phyloP scores from a whole-genome alignment of 805 yeast species.

The Kodamaea sagamina region DNA sequence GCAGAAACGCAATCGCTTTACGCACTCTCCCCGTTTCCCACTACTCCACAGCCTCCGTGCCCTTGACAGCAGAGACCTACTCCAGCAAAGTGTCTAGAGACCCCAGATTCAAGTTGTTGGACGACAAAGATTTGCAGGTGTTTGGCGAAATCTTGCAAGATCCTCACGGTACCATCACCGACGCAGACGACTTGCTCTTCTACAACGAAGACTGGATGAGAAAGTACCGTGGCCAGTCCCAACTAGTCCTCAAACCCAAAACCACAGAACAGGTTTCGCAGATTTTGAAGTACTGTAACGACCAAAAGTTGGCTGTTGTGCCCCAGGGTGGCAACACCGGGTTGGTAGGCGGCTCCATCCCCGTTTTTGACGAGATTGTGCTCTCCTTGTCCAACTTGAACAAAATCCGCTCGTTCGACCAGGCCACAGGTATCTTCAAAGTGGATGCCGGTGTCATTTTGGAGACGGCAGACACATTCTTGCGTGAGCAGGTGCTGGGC shows the following conservation, averaged over 20 bases:
- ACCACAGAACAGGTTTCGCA: slow-evolving; percentile 73
- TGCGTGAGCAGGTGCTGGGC: slow-evolving; percentile 54
- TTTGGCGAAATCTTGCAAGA: slow-evolving; percentile 62
- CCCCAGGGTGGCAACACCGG: slow-evolving; percentile 99
- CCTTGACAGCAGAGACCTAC: slow-evolving; percentile 72
- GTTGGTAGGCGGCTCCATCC: slow-evolving; percentile 90
- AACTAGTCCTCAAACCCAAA: slow-evolving; percentile 79
- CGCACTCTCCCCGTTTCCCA: neutral
- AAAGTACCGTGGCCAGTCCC: slow-evolving; percentile 86
- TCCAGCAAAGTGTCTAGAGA: slow-evolving; percentile 55
- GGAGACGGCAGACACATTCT: slow-evolving; percentile 77
- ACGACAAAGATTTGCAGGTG: slow-evolving; percentile 54
- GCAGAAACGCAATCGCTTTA: neutral
- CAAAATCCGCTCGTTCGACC: slow-evolving; percentile 78
- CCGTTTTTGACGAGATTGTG: slow-evolving; percentile 88
- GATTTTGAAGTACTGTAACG: slow-evolving; percentile 80
- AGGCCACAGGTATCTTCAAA: slow-evolving; percentile 79
- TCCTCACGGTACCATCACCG: slow-evolving; percentile 51
- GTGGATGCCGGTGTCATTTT: slow-evolving; percentile 89
- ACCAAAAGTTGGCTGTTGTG: slow-evolving; percentile 74
- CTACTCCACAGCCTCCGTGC: slow-evolving; percentile 37
- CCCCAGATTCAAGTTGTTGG: slow-evolving; percentile 51
- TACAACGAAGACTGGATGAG: slow-evolving; percentile 94
- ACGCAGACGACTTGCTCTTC: slow-evolving; percentile 61
- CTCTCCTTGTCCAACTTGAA: slow-evolving; percentile 70